Conservation (phyloP, 371 early-diverging fungal species). For the Mortierella sp. region DNA sequence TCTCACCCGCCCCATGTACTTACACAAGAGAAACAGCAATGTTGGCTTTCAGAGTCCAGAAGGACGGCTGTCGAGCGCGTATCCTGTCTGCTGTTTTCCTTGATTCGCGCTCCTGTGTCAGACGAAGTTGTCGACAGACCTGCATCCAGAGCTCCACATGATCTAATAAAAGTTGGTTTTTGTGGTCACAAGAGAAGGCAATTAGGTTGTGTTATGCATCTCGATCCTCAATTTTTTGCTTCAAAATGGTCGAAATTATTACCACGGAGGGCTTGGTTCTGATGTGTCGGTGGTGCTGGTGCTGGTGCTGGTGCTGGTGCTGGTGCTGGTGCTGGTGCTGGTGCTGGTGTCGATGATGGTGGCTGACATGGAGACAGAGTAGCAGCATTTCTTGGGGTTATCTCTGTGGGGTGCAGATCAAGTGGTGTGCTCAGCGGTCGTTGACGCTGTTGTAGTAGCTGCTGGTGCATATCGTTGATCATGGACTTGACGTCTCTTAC, state of each 20-base stretch:
- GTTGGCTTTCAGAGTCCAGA: conserved; percentile 14
- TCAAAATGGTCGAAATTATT: background rate
- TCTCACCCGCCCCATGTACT: background rate
- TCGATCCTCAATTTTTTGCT: background rate
- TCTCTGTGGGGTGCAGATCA: background rate
- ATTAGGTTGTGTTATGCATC: background rate
- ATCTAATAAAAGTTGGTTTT: conserved; percentile 3
- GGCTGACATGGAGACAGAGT: background rate
- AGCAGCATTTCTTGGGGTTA: background rate
- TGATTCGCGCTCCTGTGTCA: conserved; percentile 16
- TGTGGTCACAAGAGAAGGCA: background rate
- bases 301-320: background rate
- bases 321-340: background rate
- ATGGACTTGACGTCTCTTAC: background rate
- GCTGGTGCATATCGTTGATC: background rate
- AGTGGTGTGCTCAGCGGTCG: background rate
- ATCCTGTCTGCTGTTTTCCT: background rate
- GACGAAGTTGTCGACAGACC: conserved; percentile 23
- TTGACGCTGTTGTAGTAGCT: background rate
- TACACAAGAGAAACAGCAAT: conserved; percentile 20
- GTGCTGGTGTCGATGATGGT: background rate
- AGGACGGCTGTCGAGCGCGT: background rate
- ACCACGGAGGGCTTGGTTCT: background rate
- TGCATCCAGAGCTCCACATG: conserved; percentile 30
- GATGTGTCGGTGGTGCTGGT: background rate